Conservation (phyloP, 192 early-diverging fungal species). For the Gigaspora rosea region DNA sequence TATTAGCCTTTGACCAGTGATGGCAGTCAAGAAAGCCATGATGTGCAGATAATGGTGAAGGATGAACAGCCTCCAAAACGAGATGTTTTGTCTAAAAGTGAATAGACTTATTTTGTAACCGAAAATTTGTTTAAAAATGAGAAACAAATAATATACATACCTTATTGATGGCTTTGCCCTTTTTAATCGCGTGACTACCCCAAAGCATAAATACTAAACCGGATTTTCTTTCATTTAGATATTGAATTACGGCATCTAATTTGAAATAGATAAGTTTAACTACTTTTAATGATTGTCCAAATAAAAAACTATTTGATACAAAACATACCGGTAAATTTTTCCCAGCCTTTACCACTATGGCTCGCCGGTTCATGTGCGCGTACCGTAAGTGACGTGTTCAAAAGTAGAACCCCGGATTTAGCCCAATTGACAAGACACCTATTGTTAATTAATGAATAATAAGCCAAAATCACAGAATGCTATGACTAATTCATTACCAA, state of each 20-base stretch:
- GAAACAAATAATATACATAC: background rate
- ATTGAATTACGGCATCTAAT: conserved; percentile 72
- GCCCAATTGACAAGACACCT: conserved; percentile 78
- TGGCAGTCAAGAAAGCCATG: conserved; percentile 85
- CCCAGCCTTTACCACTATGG: conserved; percentile 85
- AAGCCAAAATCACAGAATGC: background rate
- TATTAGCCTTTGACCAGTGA: conserved; percentile 89
- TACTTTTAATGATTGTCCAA: background rate
- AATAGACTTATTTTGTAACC: background rate
- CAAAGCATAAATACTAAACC: conserved; percentile 93
- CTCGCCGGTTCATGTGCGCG: conserved; percentile 75
- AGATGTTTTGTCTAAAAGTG: conserved; percentile 65
- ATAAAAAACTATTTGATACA: too few species aligned
- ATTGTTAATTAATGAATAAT: background rate
- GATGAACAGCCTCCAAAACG: conserved; percentile 85
- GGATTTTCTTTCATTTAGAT: conserved; percentile 60
- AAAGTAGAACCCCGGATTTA: conserved; percentile 82
- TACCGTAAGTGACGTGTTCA: conserved; percentile 90
- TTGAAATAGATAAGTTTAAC: background rate
- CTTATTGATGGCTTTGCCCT: conserved; percentile 70
- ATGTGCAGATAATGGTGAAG: conserved; percentile 84
- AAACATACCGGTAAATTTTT: conserved; percentile 65
- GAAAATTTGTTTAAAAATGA: background rate
- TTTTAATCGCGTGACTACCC: conserved; percentile 89
- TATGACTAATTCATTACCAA: conserved; percentile 10